Evolutionary conservation across 345 rosid genomes (phyloP).

Genomic region (Excoecaria cochinchinensis): DNA sequence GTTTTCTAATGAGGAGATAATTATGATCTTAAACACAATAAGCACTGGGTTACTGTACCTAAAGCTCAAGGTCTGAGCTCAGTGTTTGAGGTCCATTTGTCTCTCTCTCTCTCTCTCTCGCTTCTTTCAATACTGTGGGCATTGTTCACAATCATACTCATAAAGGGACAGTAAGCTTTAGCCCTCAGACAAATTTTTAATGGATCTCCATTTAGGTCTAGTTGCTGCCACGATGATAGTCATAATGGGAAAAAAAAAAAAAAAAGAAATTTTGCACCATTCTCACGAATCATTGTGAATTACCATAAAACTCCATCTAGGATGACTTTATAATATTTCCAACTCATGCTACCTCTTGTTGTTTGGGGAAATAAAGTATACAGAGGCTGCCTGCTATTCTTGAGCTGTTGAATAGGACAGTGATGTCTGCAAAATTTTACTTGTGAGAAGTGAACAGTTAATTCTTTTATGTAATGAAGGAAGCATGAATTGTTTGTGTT

Average conservation of each 20-base stretch:
- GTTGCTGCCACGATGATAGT: background rate
- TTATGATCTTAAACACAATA: background rate
- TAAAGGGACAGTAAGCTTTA: background rate
- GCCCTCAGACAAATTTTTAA: background rate
- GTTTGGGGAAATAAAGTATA: background rate
- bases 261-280: background rate
- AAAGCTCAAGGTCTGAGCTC: background rate
- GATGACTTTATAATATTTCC: background rate
- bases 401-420: background rate
- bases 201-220: background rate
- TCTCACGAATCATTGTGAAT: background rate
- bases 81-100: background rate
- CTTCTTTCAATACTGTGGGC: background rate
- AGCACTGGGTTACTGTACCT: background rate
- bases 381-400: background rate
- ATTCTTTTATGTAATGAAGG: background rate
- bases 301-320: background rate
- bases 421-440: background rate
- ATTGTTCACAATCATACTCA: background rate
- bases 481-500: background rate
- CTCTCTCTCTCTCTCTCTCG: background rate
- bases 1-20: background rate
- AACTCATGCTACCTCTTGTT: background rate
- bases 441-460: background rate
- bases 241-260: background rate